Evolutionary conservation across 2,329 filamentous ascomycete species (phyloP).

Genomic region (Davidsoniella australis): DNA sequence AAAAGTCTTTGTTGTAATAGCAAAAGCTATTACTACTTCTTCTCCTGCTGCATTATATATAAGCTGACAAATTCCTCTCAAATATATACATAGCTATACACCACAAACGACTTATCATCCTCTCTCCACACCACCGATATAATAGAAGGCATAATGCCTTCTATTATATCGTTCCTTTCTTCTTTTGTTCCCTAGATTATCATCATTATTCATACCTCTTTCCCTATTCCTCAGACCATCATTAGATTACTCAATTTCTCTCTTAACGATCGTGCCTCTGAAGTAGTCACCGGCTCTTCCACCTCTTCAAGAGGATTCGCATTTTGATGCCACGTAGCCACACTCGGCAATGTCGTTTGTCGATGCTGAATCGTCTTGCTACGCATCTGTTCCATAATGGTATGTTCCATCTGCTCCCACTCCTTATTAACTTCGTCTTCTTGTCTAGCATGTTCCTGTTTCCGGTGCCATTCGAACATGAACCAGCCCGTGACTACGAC

Average conservation of each 20-base stretch:
- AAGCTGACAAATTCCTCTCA: too few relatives aligned
- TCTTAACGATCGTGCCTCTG: constrained; percentile 15
- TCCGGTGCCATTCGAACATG: constrained; percentile 33
- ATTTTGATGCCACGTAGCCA: constrained; percentile 37
- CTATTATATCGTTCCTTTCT: too few relatives aligned
- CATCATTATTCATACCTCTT: not conserved
- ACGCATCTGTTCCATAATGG: constrained; percentile 38
- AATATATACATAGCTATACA: too few relatives aligned
- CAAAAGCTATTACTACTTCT: too few relatives aligned
- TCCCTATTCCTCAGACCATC: not conserved
- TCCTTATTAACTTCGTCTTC: constrained; percentile 35
- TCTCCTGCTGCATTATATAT: too few relatives aligned
- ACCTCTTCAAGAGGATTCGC: constrained; percentile 18
- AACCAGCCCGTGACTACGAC: constrained; percentile 38
- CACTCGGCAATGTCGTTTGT: constrained; percentile 36
- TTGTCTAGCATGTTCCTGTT: constrained; percentile 30
- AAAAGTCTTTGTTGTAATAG: not conserved
- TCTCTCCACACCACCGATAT: too few relatives aligned
- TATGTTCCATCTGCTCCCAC: constrained; percentile 38
- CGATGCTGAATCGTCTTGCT: constrained; percentile 32
- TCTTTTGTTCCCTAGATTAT: too few relatives aligned
- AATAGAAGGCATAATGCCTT: too few relatives aligned
- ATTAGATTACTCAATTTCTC: not conserved
- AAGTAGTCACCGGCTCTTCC: constrained; percentile 25
- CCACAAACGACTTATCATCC: too few relatives aligned